A percentile compares a stretch with the other conserved stretches of the same genome.
phyloP scores from a whole-genome alignment of 768 basidiomycete genomes.

The Tephrocybe sp. region DNA sequence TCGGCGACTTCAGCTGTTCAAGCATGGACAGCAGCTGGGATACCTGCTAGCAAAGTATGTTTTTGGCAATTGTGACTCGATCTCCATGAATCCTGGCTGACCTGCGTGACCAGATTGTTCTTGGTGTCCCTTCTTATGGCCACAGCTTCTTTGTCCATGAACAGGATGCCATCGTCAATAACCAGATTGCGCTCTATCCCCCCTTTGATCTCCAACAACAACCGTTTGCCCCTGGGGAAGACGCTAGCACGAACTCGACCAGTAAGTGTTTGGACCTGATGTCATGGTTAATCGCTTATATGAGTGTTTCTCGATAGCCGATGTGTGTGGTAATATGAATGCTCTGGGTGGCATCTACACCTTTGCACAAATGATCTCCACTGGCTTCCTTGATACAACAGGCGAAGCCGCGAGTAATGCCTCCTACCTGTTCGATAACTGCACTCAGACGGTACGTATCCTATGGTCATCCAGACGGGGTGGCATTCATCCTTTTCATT shows the following conservation, averaged over 20 bases:
- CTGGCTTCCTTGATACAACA: slow-evolving; percentile 47
- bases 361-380: slow-evolving; percentile 57
- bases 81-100: not conserved
- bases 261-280: slow-evolving; percentile 17
- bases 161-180: slow-evolving; percentile 29
- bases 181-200: slow-evolving; percentile 41
- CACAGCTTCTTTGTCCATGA: slow-evolving; percentile 59
- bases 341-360: slow-evolving; percentile 50
- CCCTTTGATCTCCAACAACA: slow-evolving; percentile 42
- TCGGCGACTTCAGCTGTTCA: slow-evolving; percentile 60
- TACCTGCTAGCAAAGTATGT: slow-evolving; percentile 50
- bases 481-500: not conserved
- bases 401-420: slow-evolving; percentile 48
- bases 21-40: slow-evolving; percentile 72
- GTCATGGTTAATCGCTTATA: not conserved
- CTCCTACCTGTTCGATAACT: slow-evolving; percentile 56
- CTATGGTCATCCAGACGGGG: not conserved
- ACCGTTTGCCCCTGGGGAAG: slow-evolving; percentile 33
- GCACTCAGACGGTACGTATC: slow-evolving; percentile 69
- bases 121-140: slow-evolving; percentile 81
- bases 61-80: not conserved
- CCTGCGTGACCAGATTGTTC: slow-evolving; percentile 44
- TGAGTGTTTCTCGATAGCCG: slow-evolving; percentile 1
- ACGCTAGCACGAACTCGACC: not conserved
- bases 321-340: slow-evolving; percentile 47